Conservation (phyloP, 257 asterid species). For the Ocimum tenuiflorum region DNA sequence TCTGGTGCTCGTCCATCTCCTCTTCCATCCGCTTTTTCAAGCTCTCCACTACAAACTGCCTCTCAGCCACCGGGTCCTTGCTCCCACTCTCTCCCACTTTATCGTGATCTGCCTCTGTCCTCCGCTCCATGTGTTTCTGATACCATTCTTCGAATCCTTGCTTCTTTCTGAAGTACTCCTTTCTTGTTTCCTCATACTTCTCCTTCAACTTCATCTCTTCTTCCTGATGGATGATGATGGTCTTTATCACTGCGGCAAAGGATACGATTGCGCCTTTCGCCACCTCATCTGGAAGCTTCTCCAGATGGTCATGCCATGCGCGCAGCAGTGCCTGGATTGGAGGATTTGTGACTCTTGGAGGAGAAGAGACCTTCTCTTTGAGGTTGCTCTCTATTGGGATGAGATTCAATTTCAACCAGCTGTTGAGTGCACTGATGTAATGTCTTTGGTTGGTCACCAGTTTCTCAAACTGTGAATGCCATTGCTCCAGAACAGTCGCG, state of each 20-base stretch:
- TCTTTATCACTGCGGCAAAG: conserved; percentile 71
- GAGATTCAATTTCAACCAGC: conserved; percentile 82
- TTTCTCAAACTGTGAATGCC: conserved; percentile 74
- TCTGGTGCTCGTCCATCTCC: conserved; percentile 71
- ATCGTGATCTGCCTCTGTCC: conserved; percentile 35
- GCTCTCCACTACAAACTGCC: conserved; percentile 62
- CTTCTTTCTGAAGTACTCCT: conserved; percentile 62
- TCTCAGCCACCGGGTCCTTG: conserved; percentile 57
- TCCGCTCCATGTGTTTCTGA: conserved; percentile 52
- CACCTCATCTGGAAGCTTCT: conserved; percentile 87
- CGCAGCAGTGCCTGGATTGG: conserved; percentile 75
- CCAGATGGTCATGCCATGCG: conserved; percentile 74
- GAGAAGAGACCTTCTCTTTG: conserved; percentile 63
- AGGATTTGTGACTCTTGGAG: conserved; percentile 49
- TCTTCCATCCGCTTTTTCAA: conserved; percentile 69
- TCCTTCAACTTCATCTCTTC: conserved; percentile 93
- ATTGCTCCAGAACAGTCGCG: conserved; percentile 50
- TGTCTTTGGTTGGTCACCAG: conserved; percentile 57
- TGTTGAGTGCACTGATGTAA: conserved; percentile 53
- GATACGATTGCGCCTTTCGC: conserved; percentile 75
- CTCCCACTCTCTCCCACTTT: conserved; percentile 26
- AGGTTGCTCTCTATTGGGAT: conserved; percentile 77
- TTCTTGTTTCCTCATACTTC: conserved; percentile 68
- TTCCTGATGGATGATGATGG: conserved; percentile 67
- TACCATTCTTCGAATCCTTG: conserved; percentile 85